Evolutionary conservation across 345 rosid genomes (phyloP), one percentile per base, ranked within the genome.

Genomic region (Populus nigra): DNA sequence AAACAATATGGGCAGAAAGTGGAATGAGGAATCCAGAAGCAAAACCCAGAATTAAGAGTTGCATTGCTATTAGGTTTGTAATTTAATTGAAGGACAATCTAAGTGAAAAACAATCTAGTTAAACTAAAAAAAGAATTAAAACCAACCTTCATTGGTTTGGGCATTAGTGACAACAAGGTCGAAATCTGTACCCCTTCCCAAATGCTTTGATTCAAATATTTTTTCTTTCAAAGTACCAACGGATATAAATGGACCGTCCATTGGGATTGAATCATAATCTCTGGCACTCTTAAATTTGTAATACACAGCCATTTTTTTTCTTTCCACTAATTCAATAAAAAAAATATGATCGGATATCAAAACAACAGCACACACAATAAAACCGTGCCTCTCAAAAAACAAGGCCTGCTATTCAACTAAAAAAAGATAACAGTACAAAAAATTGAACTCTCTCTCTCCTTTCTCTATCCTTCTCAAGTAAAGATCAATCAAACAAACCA

Each of bases 101-200:
- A 73, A 31, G 38, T 23, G 18, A 15, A 13, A 31, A 18, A 31
- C 35, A 16, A 39, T 29, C 66, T 10, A 43, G 13, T 50, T 47
- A 20, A 78, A 55, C 55, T 27, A 55, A n/a, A 15, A 33, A 43
- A 43, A 8, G 69, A 78, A 76, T 77, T 49, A 83, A 85, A 74
- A 90, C 99, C 97, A 90, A 96, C 99, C 99, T 96, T 96, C 96
- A 79, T 87, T 89, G 85, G 97, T 92, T 90, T 96, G 99, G 87
- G 98, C 97, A 80, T 96, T 96, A 87, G 97, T 90, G 90, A 96
- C 91, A 82, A 94, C 90, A 63, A 96, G 97, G 84, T 96, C 99
- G 89, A 89, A 90, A 89, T 96, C 99, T 15, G 93, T 94, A 84
- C 99, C 99, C 87, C 88, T 91, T 85, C 98, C 97, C 93, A 94